Evolutionary conservation across 2,329 filamentous ascomycete genomes (phyloP).

Genomic region (Aschersonia sp.): DNA sequence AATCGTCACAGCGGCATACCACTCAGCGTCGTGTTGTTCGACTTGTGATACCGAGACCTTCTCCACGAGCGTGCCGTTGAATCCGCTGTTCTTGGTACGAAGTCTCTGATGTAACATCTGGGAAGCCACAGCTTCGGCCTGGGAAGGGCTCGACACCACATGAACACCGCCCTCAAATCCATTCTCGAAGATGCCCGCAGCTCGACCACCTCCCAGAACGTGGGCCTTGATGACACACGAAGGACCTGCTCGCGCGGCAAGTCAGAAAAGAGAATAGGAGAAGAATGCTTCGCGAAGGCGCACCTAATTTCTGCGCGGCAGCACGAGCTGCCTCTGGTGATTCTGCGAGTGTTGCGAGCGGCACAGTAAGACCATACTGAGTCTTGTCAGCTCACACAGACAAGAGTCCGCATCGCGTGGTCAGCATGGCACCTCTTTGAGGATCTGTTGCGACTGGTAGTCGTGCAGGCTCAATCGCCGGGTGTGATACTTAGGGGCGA

Average conservation of each 20-base stretch:
- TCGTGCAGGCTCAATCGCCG: constrained; percentile 12
- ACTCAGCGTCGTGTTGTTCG: constrained; percentile 16
- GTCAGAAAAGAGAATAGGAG: background rate
- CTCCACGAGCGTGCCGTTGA: constrained; percentile 8
- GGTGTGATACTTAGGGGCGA: background rate
- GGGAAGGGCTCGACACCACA: constrained; percentile 4
- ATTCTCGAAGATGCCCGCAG: constrained; percentile 4
- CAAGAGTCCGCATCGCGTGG: too few relatives aligned
- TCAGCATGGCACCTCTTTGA: constrained; percentile 9
- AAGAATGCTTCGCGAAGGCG: background rate
- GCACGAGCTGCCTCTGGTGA: constrained; percentile 9
- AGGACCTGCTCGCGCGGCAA: constrained; percentile 6
- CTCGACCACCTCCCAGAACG: constrained; percentile 7
- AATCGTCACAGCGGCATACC: constrained; percentile 26
- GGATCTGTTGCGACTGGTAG: constrained; percentile 13
- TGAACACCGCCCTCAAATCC: constrained; percentile 4
- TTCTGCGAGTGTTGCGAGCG: constrained; percentile 9
- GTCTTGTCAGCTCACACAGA: background rate
- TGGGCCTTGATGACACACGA: constrained; percentile 14
- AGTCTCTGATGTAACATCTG: constrained; percentile 8
- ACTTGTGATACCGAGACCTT: constrained; percentile 22
- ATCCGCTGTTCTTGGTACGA: background rate
- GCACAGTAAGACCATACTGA: constrained; percentile 13
- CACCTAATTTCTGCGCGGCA: constrained; percentile 12
- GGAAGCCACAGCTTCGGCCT: constrained; percentile 8